phyloP scores from a whole-genome alignment of 2,329 filamentous ascomycete species.

The Epichloe amarillans region DNA sequence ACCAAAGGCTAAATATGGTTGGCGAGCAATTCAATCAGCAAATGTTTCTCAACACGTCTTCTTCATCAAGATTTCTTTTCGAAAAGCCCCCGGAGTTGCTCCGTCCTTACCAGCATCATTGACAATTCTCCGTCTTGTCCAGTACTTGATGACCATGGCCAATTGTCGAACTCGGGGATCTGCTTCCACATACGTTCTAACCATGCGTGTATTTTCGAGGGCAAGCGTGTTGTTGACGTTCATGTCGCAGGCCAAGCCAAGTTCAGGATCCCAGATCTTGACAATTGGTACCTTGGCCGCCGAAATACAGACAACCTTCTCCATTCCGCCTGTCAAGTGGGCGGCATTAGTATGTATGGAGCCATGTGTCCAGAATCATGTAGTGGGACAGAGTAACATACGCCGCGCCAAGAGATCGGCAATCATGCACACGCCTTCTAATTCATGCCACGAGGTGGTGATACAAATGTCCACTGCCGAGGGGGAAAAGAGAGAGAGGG shows the following conservation, averaged over 20 bases:
- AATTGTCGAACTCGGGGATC: conserved; percentile 82
- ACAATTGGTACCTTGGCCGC: conserved; percentile 96
- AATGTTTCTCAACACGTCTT: neutral
- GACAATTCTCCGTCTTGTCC: conserved; percentile 82
- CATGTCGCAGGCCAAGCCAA: conserved; percentile 85
- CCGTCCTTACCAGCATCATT: conserved; percentile 74
- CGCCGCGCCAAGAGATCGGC: conserved; percentile 74
- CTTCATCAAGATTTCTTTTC: too few relatives aligned
- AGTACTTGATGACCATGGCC: conserved; percentile 95
- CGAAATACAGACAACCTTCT: conserved; percentile 88
- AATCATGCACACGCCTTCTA: conserved; percentile 83
- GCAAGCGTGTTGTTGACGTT: conserved; percentile 97
- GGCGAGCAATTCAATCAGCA: conserved; percentile 9
- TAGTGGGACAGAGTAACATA: conserved; percentile 33
- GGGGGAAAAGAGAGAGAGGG: neutral
- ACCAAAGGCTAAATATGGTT: conserved; percentile 53
- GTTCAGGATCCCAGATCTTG: conserved; percentile 94
- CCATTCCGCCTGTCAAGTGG: conserved; percentile 67
- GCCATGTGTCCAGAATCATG: neutral
- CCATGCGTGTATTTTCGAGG: conserved; percentile 94
- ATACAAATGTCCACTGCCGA: conserved; percentile 87
- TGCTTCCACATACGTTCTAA: conserved; percentile 89
- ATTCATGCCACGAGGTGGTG: conserved; percentile 73
- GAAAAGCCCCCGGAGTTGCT: neutral
- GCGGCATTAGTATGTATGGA: neutral